A percentile compares a stretch with the other conserved stretches of the same genome.
These are phyloP conservation scores for Trichocomaceae sp. DNA, from an alignment of 2,329 filamentous ascomycete species.

Conservation along the genomic window DNA sequence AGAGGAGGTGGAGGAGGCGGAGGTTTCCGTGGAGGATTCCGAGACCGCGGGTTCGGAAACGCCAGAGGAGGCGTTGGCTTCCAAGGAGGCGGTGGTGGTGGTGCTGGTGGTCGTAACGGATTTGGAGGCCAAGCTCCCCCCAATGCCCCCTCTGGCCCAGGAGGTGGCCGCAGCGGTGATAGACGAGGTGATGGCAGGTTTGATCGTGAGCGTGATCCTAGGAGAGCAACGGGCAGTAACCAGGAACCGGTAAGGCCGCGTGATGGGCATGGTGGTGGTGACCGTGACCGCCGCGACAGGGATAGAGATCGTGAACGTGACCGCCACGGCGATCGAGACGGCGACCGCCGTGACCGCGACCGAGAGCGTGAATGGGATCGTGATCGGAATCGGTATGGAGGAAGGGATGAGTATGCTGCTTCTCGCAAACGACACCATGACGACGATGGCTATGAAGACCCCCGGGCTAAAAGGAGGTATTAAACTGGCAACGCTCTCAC, in stretches of 20 bases:
- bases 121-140: constrained; percentile 44
- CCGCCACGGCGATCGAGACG: constrained; percentile 48
- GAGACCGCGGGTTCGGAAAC: constrained; percentile 46
- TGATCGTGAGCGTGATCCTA: constrained; percentile 50
- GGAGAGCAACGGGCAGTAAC: constrained; percentile 65
- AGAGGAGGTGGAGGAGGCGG: constrained; percentile 47
- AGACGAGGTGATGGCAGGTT: constrained; percentile 34
- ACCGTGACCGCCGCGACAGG: constrained; percentile 17
- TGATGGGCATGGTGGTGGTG: constrained; percentile 50
- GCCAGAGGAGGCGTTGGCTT: constrained; percentile 49
- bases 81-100: constrained; percentile 49
- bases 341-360: constrained; percentile 50
- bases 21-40: constrained; percentile 48
- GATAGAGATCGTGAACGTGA: constrained; percentile 27
- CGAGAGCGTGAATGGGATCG: constrained; percentile 51
- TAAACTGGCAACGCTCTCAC: constrained; percentile 25
- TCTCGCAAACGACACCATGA: constrained; percentile 66
- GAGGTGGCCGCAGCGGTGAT: constrained; percentile 49
- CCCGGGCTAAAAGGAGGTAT: constrained; percentile 55
- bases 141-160: constrained; percentile 48
- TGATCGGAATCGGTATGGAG: constrained; percentile 42
- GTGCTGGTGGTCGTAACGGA: constrained; percentile 47
- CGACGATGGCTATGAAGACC: constrained; percentile 72
- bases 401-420: constrained; percentile 44
- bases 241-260: constrained; percentile 72